Evolutionary conservation across 768 basidiomycete genomes (phyloP).

Genomic region (Heimioporus sp.): DNA sequence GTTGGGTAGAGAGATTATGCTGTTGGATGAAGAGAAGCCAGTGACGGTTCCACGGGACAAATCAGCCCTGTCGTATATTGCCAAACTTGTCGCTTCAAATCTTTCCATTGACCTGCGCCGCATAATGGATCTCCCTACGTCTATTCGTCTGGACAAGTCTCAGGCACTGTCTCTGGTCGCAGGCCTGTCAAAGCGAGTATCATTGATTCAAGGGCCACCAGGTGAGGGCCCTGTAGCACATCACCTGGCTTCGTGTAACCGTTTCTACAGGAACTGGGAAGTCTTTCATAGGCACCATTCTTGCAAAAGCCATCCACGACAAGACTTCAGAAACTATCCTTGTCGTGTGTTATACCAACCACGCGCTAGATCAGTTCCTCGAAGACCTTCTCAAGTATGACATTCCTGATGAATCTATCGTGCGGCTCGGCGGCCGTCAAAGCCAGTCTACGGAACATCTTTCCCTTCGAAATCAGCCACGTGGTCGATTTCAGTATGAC

Average conservation of each 20-base stretch:
- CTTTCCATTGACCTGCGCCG: conserved; percentile 38
- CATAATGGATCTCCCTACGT: conserved; percentile 33
- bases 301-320: conserved; percentile 58
- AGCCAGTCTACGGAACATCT: conserved; percentile 45
- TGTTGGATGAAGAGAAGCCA: conserved; percentile 40
- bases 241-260: neutral
- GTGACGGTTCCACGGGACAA: neutral
- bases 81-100: conserved; percentile 28
- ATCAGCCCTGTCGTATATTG: conserved; percentile 7
- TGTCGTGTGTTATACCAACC: conserved; percentile 71
- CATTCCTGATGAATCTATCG: conserved; percentile 46
- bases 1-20: conserved; percentile 48
- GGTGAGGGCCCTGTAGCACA: conserved; percentile 36
- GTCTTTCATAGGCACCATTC: conserved; percentile 64
- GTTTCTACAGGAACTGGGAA: conserved; percentile 59
- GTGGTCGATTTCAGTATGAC: neutral
- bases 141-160: conserved; percentile 48
- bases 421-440: conserved; percentile 59
- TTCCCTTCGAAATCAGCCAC: conserved; percentile 31
- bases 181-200: conserved; percentile 52
- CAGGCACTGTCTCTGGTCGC: conserved; percentile 47
- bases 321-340: conserved; percentile 47
- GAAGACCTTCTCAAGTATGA: conserved; percentile 56
- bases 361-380: conserved; percentile 69
- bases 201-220: conserved; percentile 70